Evolutionary conservation across 352 stramenopile genomes (phyloP), one percentile per base, ranked within the genome.

Genomic region (Globisporangium nagaii): DNA sequence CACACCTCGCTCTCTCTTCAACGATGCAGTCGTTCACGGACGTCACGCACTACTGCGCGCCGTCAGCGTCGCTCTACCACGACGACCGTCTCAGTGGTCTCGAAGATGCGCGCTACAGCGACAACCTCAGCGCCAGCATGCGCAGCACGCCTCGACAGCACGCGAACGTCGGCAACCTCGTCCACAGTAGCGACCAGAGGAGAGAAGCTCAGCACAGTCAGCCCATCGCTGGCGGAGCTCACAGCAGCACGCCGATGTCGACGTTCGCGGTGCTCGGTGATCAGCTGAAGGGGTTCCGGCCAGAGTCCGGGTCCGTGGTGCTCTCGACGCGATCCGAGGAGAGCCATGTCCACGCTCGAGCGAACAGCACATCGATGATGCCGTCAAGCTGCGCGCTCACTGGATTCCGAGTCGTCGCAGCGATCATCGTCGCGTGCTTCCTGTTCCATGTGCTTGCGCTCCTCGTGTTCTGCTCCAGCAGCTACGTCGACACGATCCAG

Each of bases 401-500:
- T 3, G 47, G 31, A 1, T 27, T 40, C 22, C 31, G 28, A 30
- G 24, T 15, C 19, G 22, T 50, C 10, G 39, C 52, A 32, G 32
- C 22, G n/a, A 1, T 51, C 12, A 72, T 70, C 27, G 20, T 46
- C 8, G 9, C 37, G 0, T 73, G 66, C 40, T 36, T 73, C 11
- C 7, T 46, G 3, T 17, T 55, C 4, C 48, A 68, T 31, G 28
- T 53, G 5, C 7, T 50, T 4, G 58, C 52, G 0, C 46, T 73
- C 4, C 37, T 71, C 4, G 22, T 73, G 3, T 68, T 56, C 46
- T 71, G 60, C 39, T 70, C 66, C 2, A 49, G 53, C 3, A 52
- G 48, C 27, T 73, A 68, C 37, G 43, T 56, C 13, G 20, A 57
- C 2, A 30, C 43, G 3, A 47, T 74, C 32, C 50, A 69, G 43